Evolutionary conservation across 176 grass and related monocot species (phyloP), one percentile per base, ranked within the genome.

Genomic region (Lolium rigidum): DNA sequence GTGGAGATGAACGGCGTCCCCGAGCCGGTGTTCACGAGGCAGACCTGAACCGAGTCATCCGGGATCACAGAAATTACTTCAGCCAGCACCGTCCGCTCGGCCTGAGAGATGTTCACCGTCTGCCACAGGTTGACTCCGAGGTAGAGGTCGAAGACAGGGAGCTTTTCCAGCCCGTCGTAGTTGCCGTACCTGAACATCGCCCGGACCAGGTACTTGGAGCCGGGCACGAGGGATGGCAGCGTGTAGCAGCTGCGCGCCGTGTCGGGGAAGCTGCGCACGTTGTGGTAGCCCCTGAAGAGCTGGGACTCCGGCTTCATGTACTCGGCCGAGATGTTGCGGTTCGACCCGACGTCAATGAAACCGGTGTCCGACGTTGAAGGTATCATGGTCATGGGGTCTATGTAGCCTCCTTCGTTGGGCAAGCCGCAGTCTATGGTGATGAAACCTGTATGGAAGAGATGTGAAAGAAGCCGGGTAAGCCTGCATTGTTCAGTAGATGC

Each of bases 351-450:
- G 52, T 90, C 86, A 10, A 41, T 77, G 73, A 90, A 95, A 39
- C 79, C 82, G 28, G 82, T 50, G 35, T 93, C 91, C 11, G 85
- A 86, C 0, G 8, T 18, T 60, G 51, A 61, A 3, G 41, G 10
- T 2, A 93, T 39, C 52, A 64, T 85, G 17, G 85, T 93, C 21
- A 3, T 11, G 43, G 16, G 12, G 21, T 85, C 62, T 24, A 56
- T 41, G 62, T 85, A 90, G 67, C 81, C n/a, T n/a, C n/a, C n/a
- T n/a, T 85, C 46, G 18, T 59, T 87, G 85, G 81, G 52, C 4
- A 90, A 15, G 47, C 91, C 91, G 0, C 91, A 93, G 80, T 89
- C 92, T 11, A 94, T 89, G 79, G 80, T 94, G 35, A 94, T 87
- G 83, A 91, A 94, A 73, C 89, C 90, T 59, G 31, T 2, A 35